Base-by-base conservation (phyloP, 805 yeast genomes). In the Grigorovia humatica region DNA sequence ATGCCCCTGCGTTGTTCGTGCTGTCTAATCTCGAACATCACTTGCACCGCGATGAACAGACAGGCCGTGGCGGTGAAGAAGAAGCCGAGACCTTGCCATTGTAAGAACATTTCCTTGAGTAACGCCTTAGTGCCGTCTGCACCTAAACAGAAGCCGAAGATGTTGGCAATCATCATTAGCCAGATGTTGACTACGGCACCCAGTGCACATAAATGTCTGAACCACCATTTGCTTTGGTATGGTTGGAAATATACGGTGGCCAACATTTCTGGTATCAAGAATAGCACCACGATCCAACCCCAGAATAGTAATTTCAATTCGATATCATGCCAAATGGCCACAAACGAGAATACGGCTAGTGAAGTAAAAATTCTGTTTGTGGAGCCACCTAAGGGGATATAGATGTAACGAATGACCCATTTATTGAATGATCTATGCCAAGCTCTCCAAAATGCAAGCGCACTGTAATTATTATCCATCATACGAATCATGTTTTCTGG, bases 401-500 rank as follows among this genome's bases (percentile, higher is more conserved):
- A 93, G 43, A 93, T 78, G 67, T 93, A 93, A 55, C 96, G 76
- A 27, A 86, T 78, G 38, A 87, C 85, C 95, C 96, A 93, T 58
- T 85, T 78, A 69, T 91, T 90, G 71, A 74, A 93, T 47, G 95
- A 84, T 62, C 98, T 79, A 69, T 93, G 99, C 99, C 99, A 93
- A 3, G 96, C 95, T 64, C 98, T 78, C 99, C 99, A 93, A 66
- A 93, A 93, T n/a, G 93, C 88, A 55, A 88, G 68, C 0, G 96
- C 93, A 38, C 95, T 85, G 67, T 83, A 93, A 69, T 93, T 93
- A 68, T 93, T 88, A 65, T 88, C 86, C 81, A 93, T 88, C 65
- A 98, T 90, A 53, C 99, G 75, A 52, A 93, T 82, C 98, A 93
- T 93, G 63, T 93, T 93, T 65, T 93, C 99, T 2, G 99, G 98